Evolutionary conservation across 805 yeast genomes (phyloP).

Genomic region (Yamadazyma endophytica): DNA sequence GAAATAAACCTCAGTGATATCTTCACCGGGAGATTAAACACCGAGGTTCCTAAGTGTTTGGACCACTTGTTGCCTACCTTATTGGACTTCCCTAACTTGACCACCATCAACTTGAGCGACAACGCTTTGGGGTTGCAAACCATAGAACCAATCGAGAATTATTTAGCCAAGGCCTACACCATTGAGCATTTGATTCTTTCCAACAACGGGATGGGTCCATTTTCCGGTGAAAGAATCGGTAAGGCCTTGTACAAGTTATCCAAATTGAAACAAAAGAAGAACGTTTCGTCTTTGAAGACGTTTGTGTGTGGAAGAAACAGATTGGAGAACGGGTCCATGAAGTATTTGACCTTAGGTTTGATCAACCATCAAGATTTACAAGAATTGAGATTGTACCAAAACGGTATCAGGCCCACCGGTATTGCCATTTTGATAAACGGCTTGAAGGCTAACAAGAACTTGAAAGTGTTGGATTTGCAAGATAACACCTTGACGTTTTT

Average conservation of each 20-base stretch:
- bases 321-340: slow-evolving; percentile 90
- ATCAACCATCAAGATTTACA: slow-evolving; percentile 73
- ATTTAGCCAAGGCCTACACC: slow-evolving; percentile 69
- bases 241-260: slow-evolving; percentile 74
- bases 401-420: slow-evolving; percentile 96
- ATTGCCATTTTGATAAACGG: slow-evolving; percentile 67
- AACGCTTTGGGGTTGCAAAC: slow-evolving; percentile 97
- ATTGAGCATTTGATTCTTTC: slow-evolving; percentile 83
- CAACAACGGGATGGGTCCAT: slow-evolving; percentile 98
- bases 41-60: slow-evolving; percentile 87
- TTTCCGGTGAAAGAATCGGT: slow-evolving; percentile 94
- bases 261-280: slow-evolving; percentile 49
- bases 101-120: slow-evolving; percentile 80
- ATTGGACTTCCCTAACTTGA: slow-evolving; percentile 61
- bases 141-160: slow-evolving; percentile 81
- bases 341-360: slow-evolving; percentile 78
- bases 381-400: slow-evolving; percentile 80
- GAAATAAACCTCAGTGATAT: slow-evolving; percentile 87
- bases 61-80: slow-evolving; percentile 69
- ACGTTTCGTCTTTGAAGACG: slow-evolving; percentile 60
- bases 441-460: slow-evolving; percentile 52
- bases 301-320: slow-evolving; percentile 97
- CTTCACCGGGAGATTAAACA: slow-evolving; percentile 90
- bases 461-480: slow-evolving; percentile 78
- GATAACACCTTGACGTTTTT: slow-evolving; percentile 89